These are phyloP conservation scores for Metschnikowia dekortorum DNA, from an alignment of 805 yeast genomes.

Conservation along the genomic window DNA sequence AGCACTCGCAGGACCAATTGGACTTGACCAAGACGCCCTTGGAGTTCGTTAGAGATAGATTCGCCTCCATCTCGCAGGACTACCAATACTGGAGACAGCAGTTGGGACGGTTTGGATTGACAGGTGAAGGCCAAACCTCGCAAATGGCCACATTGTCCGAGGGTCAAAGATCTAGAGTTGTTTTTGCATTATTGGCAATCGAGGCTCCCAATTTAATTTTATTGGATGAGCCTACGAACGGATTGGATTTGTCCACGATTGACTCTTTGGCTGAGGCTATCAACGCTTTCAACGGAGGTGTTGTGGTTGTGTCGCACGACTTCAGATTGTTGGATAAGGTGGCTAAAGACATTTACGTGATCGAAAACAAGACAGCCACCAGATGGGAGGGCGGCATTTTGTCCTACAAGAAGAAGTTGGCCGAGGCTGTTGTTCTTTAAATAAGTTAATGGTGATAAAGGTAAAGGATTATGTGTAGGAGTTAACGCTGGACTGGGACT, in stretches of 20 bases:
- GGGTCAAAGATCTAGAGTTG: conserved; percentile 99
- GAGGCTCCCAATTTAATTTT: conserved; percentile 92
- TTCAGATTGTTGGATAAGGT: conserved; percentile 96
- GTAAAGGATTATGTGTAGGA: conserved; percentile 5
- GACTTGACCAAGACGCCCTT: conserved; percentile 93
- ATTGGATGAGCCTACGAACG: conserved; percentile 99
- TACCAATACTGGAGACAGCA: conserved; percentile 98
- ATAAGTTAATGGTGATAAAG: not conserved
- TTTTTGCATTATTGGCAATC: conserved; percentile 90
- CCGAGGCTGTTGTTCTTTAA: conserved; percentile 75
- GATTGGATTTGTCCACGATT: conserved; percentile 96
- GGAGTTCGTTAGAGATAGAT: conserved; percentile 95
- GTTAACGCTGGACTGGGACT: no score
- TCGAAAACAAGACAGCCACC: conserved; percentile 92
- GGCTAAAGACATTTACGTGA: conserved; percentile 95
- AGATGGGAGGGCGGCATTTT: conserved; percentile 93
- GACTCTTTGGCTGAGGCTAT: conserved; percentile 97
- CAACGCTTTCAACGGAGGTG: conserved; percentile 94
- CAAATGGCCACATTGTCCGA: conserved; percentile 98
- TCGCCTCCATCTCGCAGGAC: conserved; percentile 87
- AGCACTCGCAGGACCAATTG: conserved; percentile 97
- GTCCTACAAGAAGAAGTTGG: conserved; percentile 91
- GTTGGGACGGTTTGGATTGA: conserved; percentile 95
- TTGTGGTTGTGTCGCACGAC: conserved; percentile 97
- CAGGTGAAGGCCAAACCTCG: conserved; percentile 98